Evolutionary conservation across 352 stramenopile genomes (phyloP).

Genomic region (Phytophthora quininea): DNA sequence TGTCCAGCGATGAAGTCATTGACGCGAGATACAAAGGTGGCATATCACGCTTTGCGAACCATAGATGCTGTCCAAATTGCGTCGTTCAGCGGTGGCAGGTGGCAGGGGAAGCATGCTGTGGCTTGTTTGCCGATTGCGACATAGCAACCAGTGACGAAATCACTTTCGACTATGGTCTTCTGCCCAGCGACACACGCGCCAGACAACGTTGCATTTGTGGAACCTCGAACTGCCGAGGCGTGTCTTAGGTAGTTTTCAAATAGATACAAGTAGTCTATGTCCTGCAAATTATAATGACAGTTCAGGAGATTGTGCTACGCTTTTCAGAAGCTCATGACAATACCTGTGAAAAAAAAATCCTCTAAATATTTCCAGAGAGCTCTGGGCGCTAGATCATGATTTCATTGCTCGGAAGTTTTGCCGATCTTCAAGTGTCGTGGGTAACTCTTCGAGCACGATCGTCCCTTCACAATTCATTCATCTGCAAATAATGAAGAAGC

Average conservation of each 20-base stretch:
- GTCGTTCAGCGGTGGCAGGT: slow-evolving; percentile 6
- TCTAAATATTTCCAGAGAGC: too few species aligned
- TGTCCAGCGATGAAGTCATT: slow-evolving; percentile 1
- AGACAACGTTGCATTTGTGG: neutral
- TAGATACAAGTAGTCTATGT: too few species aligned
- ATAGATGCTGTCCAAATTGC: slow-evolving; percentile 8
- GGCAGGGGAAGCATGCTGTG: slow-evolving; percentile 4
- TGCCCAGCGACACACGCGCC: neutral
- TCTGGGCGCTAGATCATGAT: too few species aligned
- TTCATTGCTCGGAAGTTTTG: too few species aligned
- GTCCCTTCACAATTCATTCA: neutral
- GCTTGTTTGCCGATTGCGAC: neutral
- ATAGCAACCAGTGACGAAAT: neutral
- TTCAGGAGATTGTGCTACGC: too few species aligned
- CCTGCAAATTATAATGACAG: too few species aligned
- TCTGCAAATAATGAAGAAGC: neutral
- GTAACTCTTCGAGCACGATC: neutral
- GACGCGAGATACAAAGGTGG: slow-evolving; percentile 2
- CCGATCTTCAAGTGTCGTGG: too few species aligned
- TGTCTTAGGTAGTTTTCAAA: neutral
- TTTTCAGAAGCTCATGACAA: too few species aligned
- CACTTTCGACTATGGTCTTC: slow-evolving; percentile 1
- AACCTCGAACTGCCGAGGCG: neutral
- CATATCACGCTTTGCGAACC: slow-evolving; percentile 8
- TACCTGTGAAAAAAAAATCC: too few species aligned